Evolutionary conservation across 2,329 filamentous ascomycete genomes (phyloP).

Genomic region (Cryphonectria parasitica): DNA sequence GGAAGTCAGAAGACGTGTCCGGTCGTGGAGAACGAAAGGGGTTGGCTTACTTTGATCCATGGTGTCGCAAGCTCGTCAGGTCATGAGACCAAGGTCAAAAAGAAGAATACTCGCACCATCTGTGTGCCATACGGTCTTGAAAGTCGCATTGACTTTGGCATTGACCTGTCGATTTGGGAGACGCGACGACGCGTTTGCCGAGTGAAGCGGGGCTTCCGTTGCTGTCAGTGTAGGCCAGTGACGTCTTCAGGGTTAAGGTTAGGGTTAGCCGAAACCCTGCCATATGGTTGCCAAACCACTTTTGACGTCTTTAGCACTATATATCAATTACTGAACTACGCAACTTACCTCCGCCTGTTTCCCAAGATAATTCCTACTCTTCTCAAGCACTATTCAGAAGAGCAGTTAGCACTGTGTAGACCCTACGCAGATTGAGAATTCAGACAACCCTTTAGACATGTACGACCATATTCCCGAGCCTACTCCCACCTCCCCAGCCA

Average conservation of each 20-base stretch:
- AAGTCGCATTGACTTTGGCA: neutral
- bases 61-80: slow-evolving; percentile 20
- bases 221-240: neutral
- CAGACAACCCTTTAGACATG: too few relatives aligned
- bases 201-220: neutral
- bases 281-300: too few relatives aligned
- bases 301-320: too few relatives aligned
- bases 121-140: neutral
- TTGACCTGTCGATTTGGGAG: slow-evolving; percentile 1
- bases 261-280: neutral
- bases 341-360: too few relatives aligned
- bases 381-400: too few relatives aligned
- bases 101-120: neutral
- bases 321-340: too few relatives aligned
- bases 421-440: too few relatives aligned
- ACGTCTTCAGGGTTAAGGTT: slow-evolving; percentile 9
- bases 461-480: too few relatives aligned
- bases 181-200: slow-evolving; percentile 17
- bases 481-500: too few relatives aligned
- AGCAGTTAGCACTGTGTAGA: too few relatives aligned
- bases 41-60: slow-evolving; percentile 42
- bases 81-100: neutral
- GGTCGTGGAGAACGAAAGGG: neutral
- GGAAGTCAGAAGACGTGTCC: slow-evolving; percentile 24
- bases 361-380: too few relatives aligned